Evolutionary conservation across 768 basidiomycete genomes (phyloP).

Genomic region (Exidia glandulosa): DNA sequence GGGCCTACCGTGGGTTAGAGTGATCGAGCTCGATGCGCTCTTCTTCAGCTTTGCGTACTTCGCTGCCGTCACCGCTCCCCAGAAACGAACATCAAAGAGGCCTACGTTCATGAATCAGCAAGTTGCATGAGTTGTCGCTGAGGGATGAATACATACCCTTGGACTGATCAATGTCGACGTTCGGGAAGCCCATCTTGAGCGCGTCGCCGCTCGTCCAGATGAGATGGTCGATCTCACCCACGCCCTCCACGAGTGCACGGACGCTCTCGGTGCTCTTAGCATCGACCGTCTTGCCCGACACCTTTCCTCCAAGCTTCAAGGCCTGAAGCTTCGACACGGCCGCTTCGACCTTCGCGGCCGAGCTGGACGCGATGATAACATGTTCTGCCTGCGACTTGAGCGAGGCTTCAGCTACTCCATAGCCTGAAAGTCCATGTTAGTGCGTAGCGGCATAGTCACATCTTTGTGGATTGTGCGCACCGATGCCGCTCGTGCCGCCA

Average conservation of each 20-base stretch:
- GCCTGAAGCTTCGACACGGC: neutral
- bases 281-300: neutral
- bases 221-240: neutral
- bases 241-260: neutral
- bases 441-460: neutral
- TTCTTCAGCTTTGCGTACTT: slow-evolving; percentile 4
- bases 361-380: neutral
- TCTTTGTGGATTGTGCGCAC: neutral
- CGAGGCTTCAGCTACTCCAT: neutral
- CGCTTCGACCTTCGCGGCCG: neutral
- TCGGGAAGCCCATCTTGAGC: neutral
- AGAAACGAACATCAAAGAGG: slow-evolving; percentile 10
- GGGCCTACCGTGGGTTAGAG: slow-evolving; percentile 6
- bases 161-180: neutral
- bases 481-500: slow-evolving; percentile 5
- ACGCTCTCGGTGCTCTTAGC: neutral
- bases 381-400: neutral
- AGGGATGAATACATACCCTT: neutral
- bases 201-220: neutral
- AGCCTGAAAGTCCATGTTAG: neutral
- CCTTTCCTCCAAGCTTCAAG: neutral
- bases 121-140: neutral
- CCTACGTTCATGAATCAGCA: neutral
- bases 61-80: slow-evolving; percentile 8
- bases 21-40: slow-evolving; percentile 8